These are phyloP conservation scores for Lepiota venenata DNA, from an alignment of 768 basidiomycete species.

Conservation along the genomic window DNA sequence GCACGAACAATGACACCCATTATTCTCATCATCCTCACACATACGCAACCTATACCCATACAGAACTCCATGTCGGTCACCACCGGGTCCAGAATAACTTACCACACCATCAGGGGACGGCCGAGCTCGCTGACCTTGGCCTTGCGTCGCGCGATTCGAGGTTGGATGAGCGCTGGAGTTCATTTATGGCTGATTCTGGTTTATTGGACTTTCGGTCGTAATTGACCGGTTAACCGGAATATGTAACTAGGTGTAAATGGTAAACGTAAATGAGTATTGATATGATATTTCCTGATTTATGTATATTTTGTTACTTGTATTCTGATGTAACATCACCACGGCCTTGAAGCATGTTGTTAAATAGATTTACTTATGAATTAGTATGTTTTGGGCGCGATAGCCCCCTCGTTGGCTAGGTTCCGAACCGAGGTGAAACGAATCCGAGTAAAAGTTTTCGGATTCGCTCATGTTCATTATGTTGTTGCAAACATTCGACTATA, in stretches of 20 bases:
- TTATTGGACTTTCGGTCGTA: conserved; percentile 31
- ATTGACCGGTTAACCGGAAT: too few species aligned
- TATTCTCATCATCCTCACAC: too few species aligned
- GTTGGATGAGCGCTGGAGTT: conserved; percentile 64
- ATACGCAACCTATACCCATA: background rate
- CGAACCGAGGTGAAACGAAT: too few species aligned
- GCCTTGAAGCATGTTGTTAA: too few species aligned
- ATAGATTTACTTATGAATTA: too few species aligned
- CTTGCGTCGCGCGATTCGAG: conserved; percentile 56
- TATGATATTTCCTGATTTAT: background rate
- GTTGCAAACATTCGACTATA: too few species aligned
- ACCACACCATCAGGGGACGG: background rate
- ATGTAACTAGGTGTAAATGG: background rate
- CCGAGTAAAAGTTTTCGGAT: too few species aligned
- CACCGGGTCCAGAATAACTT: conserved; percentile 8
- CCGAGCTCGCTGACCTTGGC: conserved; percentile 57
- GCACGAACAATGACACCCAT: too few species aligned
- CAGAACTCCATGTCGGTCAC: background rate
- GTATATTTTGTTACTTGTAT: background rate
- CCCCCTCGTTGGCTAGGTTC: too few species aligned
- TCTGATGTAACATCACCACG: too few species aligned
- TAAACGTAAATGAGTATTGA: background rate
- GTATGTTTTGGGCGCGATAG: too few species aligned
- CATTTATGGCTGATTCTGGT: conserved; percentile 62
- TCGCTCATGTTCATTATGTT: too few species aligned